A percentile compares a stretch with the other conserved stretches of the same genome.
Evolutionary conservation across 1,284 basidiomycete species (phyloP).

Genomic region (Cystobasidiaceae sp.): DNA sequence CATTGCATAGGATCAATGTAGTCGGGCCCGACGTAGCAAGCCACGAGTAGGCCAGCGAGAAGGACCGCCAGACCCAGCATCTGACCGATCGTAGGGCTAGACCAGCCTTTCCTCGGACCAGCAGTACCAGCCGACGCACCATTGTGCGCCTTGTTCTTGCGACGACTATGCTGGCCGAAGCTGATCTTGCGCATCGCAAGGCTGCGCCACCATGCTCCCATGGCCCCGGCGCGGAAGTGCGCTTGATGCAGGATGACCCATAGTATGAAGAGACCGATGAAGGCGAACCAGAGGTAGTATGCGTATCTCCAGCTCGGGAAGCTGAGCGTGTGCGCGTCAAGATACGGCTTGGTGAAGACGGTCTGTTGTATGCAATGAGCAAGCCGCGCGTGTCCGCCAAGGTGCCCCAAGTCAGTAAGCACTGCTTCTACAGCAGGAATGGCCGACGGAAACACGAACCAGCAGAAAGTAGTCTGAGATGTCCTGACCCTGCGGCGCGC

Average conservation of each 20-base stretch:
- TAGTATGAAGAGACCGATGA: constrained; percentile 42
- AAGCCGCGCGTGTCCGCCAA: not conserved
- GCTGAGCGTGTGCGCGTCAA: constrained; percentile 48
- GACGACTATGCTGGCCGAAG: constrained; percentile 9
- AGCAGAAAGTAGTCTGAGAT: constrained; percentile 24
- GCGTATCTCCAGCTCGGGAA: constrained; percentile 48
- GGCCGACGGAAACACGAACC: not conserved
- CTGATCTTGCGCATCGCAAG: constrained; percentile 14
- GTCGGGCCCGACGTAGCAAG: constrained; percentile 39
- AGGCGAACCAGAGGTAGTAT: constrained; percentile 48
- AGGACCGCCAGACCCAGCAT: constrained; percentile 33
- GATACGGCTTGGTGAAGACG: constrained; percentile 42
- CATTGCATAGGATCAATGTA: constrained; percentile 41
- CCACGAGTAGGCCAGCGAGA: constrained; percentile 33
- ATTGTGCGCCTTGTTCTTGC: not conserved
- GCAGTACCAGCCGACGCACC: not conserved
- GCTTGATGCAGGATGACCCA: constrained; percentile 44
- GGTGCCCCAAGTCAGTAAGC: not conserved
- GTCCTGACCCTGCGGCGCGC: constrained; percentile 1
- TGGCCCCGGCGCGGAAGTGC: constrained; percentile 24
- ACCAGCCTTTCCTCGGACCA: constrained; percentile 22
- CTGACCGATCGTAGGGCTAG: constrained; percentile 39
- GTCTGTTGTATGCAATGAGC: not conserved
- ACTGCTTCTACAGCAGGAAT: not conserved
- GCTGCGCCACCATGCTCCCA: constrained; percentile 39